Base-by-base conservation (phyloP, 192 early-diverging fungal genomes). In the Chytriomyces hyalinus region DNA sequence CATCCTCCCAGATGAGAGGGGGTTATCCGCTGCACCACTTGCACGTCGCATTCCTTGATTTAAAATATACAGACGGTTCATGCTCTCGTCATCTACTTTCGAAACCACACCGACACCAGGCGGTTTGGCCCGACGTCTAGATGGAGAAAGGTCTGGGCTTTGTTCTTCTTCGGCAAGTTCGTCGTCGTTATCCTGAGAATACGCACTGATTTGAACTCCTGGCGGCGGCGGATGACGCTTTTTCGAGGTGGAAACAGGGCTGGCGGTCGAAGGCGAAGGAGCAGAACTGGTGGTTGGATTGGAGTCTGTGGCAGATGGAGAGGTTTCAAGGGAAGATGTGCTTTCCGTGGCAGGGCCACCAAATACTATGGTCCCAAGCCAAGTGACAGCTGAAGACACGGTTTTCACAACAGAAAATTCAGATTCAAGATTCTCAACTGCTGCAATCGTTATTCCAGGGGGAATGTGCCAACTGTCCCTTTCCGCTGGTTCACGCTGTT, bases 51-150 rank as follows among this genome's bases (percentile, higher is more conserved):
- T 57, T 57, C 53, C 53, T 13, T 20, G 13, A 20, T 57, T 57
- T n/a, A 57, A 20, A 20, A 57, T 13, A 13, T 57, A 20, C 13
- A 57, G 53, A 57, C 53, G 53, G 20, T 57, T 13, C 13, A n/a
- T 13, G 13, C 15, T 67, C 15, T 67, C 66, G 43, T 67, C 66
- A 15, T 67, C 24, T 9, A 67, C 66, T 11, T 20, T 67, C 8
- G 66, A 67, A 9, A 67, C 66, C 7, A 67, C 22, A 2, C 66
- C 66, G 13, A 67, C 66, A 46, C 66, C 66, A 46, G 66, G 66
- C 8, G 66, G 66, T 57, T n/a, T 20, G 3, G 53, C 53, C 13
- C 53, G 53, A 13, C 53, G 53, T 36, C 36, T 36, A 2, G 24
- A 26, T 0, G 24, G 24, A 26, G 36, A 36, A 4, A 36, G 36